Evolutionary conservation across 805 yeast species (phyloP), one percentile per base, ranked within the genome.

Genomic region (Yarrowia keelungensis): DNA sequence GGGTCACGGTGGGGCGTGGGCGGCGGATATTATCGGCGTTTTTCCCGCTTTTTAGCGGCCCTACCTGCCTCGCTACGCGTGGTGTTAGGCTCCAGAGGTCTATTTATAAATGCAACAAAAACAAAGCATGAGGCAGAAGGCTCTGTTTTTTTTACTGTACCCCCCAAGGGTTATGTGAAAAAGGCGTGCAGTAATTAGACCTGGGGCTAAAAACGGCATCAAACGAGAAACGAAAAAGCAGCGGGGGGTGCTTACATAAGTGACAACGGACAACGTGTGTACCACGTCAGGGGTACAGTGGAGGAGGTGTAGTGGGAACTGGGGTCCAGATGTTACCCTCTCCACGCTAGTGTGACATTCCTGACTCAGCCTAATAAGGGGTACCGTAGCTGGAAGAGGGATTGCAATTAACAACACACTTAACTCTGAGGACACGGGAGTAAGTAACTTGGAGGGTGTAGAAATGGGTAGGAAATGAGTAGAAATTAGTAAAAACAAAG

Each of bases 71-170:
- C 15, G 1, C 10, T 10, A n/a, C 26, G 9, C 14, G 39, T 3
- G 43, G 10, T n/a, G 22, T 50, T 36, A 14, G 50, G 12, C 35
- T 11, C n/a, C 14, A 4, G 22, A 5, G 58, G 53, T 26, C 58
- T 51, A 51, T 51, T 51, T 51, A 51, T 51, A 51, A 36, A 51
- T 35, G 41, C 56, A 50, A 26, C 32, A 26, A 26, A 26, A 51
- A 51, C 58, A 51, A 51, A 51, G 58, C 58, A 51, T 38, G 43
- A 51, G 54, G 54, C 54, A 49, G 51, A 32, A 49, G 58, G 58
- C 58, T 38, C 39, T 50, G 39, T 50, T 50, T 12, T 10, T n/a
- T 10, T 26, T 26, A 26, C 32, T 26, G 32, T 26, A 26, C 32
- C 32, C 32, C 32, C 56, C 36, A 22, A 50, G 56, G 56, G 56